These are phyloP conservation scores for Gomphus bonarii DNA, from an alignment of 1,284 basidiomycete species.

Conservation along the genomic window DNA sequence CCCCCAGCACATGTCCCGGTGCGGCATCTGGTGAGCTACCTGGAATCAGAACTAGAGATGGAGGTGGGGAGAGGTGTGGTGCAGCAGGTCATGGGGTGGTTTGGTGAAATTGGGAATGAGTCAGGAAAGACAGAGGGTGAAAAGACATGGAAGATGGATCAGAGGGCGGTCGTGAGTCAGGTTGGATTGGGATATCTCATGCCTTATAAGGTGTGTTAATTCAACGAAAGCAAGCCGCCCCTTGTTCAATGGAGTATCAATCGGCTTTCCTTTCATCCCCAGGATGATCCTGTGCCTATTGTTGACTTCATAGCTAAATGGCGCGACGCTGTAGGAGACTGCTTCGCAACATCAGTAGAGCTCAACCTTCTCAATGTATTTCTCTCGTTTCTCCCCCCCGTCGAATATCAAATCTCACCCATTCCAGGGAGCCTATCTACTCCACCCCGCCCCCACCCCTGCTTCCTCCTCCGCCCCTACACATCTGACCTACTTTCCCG, in stretches of 20 bases:
- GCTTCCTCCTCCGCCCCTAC: slow-evolving; percentile 13
- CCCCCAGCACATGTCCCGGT: slow-evolving; percentile 36
- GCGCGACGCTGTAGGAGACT: slow-evolving; percentile 63
- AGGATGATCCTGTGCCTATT: slow-evolving; percentile 49
- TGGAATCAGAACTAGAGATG: slow-evolving; percentile 71
- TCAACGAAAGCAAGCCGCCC: not conserved
- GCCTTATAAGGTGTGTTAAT: slow-evolving; percentile 39
- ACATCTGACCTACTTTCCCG: slow-evolving; percentile 30
- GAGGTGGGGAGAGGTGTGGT: slow-evolving; percentile 56
- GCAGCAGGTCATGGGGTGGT: slow-evolving; percentile 68
- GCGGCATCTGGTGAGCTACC: slow-evolving; percentile 36
- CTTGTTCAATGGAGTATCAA: too few species aligned
- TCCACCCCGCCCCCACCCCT: slow-evolving; percentile 11
- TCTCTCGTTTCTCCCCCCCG: slow-evolving; percentile 19
- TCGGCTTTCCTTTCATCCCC: not conserved
- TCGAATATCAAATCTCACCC: not conserved
- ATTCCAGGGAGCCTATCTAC: not conserved
- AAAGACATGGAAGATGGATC: slow-evolving; percentile 52
- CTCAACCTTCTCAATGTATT: slow-evolving; percentile 54
- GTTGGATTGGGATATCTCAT: slow-evolving; percentile 65
- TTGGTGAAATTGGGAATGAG: slow-evolving; percentile 37
- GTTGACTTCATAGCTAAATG: slow-evolving; percentile 54
- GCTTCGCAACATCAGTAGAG: slow-evolving; percentile 49
- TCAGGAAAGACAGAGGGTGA: not conserved
- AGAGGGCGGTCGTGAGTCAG: slow-evolving; percentile 46